Percentiles rank a stretch among this genome's conserved stretches.
These are phyloP conservation scores for Heliosperma pusillum DNA, from an alignment of 148 eudicot species.

Conservation along the genomic window DNA sequence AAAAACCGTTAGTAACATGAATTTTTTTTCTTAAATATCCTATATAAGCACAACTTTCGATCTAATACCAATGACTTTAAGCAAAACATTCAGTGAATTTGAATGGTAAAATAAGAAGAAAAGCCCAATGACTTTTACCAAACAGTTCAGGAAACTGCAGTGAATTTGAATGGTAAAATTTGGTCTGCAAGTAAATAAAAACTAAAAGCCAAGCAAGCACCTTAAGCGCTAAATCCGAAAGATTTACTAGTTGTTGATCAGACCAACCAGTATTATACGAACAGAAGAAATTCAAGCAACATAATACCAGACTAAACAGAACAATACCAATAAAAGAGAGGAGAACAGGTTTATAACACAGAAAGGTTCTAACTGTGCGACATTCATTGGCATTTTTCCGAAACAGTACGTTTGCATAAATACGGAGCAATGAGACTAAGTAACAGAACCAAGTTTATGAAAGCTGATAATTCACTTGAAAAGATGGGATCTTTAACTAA, in stretches of 20 bases:
- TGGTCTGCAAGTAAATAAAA: slow-evolving; percentile 43
- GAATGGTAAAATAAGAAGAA: too few species aligned
- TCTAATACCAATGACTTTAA: slow-evolving; percentile 17
- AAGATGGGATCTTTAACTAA: slow-evolving; percentile 26
- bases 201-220: slow-evolving; percentile 41
- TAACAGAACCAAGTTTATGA: slow-evolving; percentile 38
- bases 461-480: slow-evolving; percentile 29
- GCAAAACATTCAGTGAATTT: slow-evolving; percentile 34
- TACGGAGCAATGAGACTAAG: slow-evolving; percentile 31
- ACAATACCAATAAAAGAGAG: slow-evolving; percentile 32
- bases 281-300: slow-evolving; percentile 35
- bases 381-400: slow-evolving; percentile 8
- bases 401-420: slow-evolving; percentile 25
- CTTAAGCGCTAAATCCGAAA: slow-evolving; percentile 36
- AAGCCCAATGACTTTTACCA: too few species aligned
- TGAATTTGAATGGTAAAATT: slow-evolving; percentile 24
- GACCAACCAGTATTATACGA: slow-evolving; percentile 48
- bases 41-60: slow-evolving; percentile 23
- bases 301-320: slow-evolving; percentile 36
- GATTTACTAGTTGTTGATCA: slow-evolving; percentile 35
- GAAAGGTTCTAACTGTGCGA: slow-evolving; percentile 24
- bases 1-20: too few species aligned
- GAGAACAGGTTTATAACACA: slow-evolving; percentile 32
- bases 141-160: slow-evolving; percentile 47
- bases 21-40: too few species aligned